These are phyloP conservation scores for Hypoxylon sp. DNA, from an alignment of 2,329 filamentous ascomycete species.

Conservation along the genomic window DNA sequence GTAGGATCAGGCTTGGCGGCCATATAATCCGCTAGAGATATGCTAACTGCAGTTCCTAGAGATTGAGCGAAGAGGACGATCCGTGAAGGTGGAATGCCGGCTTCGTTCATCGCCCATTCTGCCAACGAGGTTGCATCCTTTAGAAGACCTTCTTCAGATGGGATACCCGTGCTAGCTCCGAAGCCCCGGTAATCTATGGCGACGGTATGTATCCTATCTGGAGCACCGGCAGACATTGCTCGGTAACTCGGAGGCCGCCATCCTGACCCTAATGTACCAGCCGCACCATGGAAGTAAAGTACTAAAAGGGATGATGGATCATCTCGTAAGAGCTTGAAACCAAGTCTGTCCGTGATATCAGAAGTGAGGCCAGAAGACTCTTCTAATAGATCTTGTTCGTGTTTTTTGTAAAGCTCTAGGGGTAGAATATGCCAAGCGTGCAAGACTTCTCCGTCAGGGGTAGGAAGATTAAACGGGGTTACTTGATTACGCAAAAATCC, in stretches of 20 bases:
- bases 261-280: constrained; percentile 68
- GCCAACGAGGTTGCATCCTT: constrained; percentile 65
- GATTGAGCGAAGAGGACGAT: constrained; percentile 56
- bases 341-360: constrained; percentile 54
- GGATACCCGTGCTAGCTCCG: constrained; percentile 64
- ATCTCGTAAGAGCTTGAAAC: constrained; percentile 60
- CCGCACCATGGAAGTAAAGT: constrained; percentile 68
- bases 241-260: constrained; percentile 69
- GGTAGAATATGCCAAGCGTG: constrained; percentile 85
- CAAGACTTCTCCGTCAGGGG: constrained; percentile 74
- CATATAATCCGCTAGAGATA: constrained; percentile 52
- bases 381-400: constrained; percentile 63
- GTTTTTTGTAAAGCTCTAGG: constrained; percentile 71
- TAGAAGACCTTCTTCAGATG: constrained; percentile 68
- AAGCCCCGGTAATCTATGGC: constrained; percentile 74
- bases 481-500: constrained; percentile 80
- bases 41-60: constrained; percentile 64
- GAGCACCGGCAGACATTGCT: constrained; percentile 63
- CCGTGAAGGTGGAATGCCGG: constrained; percentile 64
- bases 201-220: constrained; percentile 67
- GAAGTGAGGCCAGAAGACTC: constrained; percentile 55
- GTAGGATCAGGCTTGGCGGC: constrained; percentile 53
- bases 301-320: constrained; percentile 61
- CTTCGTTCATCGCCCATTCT: constrained; percentile 66
- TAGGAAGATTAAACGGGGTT: constrained; percentile 76